These are phyloP conservation scores for Hyaloscypha finlandica DNA, from an alignment of 495 filamentous ascomycete genomes.

Conservation along the genomic window DNA sequence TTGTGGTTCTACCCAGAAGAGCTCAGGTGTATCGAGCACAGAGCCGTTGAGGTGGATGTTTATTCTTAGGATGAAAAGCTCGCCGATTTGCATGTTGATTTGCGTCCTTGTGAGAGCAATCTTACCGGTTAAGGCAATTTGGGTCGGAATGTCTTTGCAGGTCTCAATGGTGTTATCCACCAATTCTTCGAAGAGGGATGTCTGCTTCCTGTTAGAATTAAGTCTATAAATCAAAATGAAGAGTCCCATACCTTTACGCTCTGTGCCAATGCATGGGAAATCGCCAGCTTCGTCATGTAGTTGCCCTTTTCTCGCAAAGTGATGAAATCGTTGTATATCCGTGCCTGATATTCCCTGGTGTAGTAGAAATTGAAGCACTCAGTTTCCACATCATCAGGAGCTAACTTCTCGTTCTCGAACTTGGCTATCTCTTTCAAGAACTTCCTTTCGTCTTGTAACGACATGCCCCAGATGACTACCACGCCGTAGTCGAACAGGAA, in stretches of 20 bases:
- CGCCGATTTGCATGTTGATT: slow-evolving; percentile 98
- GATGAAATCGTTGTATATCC: slow-evolving; percentile 99
- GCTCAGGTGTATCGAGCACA: slow-evolving; percentile 93
- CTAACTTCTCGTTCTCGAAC: slow-evolving; percentile 89
- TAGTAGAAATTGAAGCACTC: slow-evolving; percentile 99
- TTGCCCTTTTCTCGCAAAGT: slow-evolving; percentile 87
- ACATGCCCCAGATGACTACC: slow-evolving; percentile 99
- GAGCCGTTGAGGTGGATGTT: slow-evolving; percentile 97
- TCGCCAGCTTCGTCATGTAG: slow-evolving; percentile 97
- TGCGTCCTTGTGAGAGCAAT: slow-evolving; percentile 78
- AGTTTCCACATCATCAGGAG: slow-evolving; percentile 84
- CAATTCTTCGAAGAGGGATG: slow-evolving; percentile 95
- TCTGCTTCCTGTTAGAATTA: slow-evolving; percentile 47
- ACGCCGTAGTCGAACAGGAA: slow-evolving; percentile 98
- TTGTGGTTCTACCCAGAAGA: slow-evolving; percentile 98
- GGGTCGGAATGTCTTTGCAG: slow-evolving; percentile 85
- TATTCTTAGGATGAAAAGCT: slow-evolving; percentile 95
- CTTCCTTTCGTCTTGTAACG: slow-evolving; percentile 74
- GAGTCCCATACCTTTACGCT: slow-evolving; percentile 70
- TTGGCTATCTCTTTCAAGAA: slow-evolving; percentile 95
- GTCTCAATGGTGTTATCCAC: slow-evolving; percentile 89
- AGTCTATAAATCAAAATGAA: neutral
- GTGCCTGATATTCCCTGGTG: slow-evolving; percentile 91
- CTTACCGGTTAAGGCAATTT: slow-evolving; percentile 88
- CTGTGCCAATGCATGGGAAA: slow-evolving; percentile 91